Percentiles rank a stretch among this genome's conserved stretches.
phyloP scores from a whole-genome alignment of 768 basidiomycete species.

The Nidularia pulvinata region DNA sequence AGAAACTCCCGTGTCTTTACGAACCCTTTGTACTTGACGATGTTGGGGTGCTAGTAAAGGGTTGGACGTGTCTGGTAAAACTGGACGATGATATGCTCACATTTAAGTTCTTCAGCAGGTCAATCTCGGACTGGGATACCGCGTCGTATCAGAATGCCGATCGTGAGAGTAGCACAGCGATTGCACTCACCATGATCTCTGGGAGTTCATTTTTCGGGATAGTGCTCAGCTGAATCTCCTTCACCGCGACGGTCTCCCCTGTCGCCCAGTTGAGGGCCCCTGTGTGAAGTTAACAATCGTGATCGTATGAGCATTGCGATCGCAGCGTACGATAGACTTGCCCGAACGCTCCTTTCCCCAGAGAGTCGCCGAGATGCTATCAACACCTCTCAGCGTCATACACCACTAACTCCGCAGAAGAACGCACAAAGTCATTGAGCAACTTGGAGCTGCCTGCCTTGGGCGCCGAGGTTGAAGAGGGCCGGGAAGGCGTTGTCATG shows the following conservation, averaged over 20 bases:
- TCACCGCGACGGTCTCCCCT: constrained; percentile 98
- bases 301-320: background rate
- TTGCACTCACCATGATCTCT: constrained; percentile 88
- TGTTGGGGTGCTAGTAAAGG: constrained; percentile 80
- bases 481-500: constrained; percentile 40
- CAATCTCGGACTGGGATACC: constrained; percentile 83
- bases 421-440: constrained; percentile 65
- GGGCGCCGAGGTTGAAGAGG: constrained; percentile 29
- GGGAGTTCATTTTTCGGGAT: constrained; percentile 93
- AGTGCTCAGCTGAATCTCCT: constrained; percentile 94
- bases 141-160: constrained; percentile 8
- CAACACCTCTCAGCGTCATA: constrained; percentile 3
- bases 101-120: constrained; percentile 95
- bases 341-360: constrained; percentile 98
- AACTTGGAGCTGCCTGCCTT: constrained; percentile 46
- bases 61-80: background rate
- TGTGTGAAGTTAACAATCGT: constrained; percentile 19
- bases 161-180: constrained; percentile 1
- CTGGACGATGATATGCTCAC: constrained; percentile 37
- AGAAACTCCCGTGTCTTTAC: constrained; percentile 93
- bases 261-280: constrained; percentile 94
- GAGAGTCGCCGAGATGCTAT: constrained; percentile 94
- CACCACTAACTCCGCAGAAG: constrained; percentile 1
- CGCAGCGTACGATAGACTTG: constrained; percentile 87
- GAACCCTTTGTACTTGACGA: constrained; percentile 99